phyloP scores from a whole-genome alignment of 768 basidiomycete species.

The Phallus indusiatus region DNA sequence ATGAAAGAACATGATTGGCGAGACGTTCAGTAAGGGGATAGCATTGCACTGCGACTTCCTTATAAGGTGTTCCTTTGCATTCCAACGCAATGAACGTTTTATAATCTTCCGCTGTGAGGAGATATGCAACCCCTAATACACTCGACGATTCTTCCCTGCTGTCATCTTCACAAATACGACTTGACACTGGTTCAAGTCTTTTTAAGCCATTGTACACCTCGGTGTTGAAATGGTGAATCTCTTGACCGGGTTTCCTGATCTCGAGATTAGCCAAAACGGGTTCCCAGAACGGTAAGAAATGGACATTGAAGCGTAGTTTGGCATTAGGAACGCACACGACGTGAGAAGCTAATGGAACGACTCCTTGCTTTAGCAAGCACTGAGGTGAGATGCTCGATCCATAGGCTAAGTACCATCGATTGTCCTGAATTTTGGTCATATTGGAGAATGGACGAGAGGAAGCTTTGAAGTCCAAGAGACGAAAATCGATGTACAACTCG shows the following conservation, averaged over 20 bases:
- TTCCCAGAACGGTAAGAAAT: not conserved
- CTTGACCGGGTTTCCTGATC: too few species aligned
- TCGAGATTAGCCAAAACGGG: slow-evolving; percentile 4
- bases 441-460: too few species aligned
- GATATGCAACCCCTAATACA: not conserved
- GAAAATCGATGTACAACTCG: too few species aligned
- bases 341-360: not conserved
- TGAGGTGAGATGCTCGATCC: not conserved
- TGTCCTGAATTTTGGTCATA: not conserved
- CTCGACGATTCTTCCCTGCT: not conserved
- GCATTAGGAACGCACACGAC: not conserved
- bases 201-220: too few species aligned
- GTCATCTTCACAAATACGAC: not conserved
- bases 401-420: slow-evolving; percentile 7
- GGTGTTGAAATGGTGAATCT: too few species aligned
- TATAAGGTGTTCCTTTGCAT: not conserved
- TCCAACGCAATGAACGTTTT: not conserved
- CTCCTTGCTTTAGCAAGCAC: not conserved
- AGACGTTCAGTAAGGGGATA: not conserved
- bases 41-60: not conserved
- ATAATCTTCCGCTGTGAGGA: slow-evolving; percentile 2
- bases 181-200: too few species aligned
- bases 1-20: not conserved
- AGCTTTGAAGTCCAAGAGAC: too few species aligned
- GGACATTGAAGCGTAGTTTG: not conserved